Evolutionary conservation across 768 basidiomycete genomes (phyloP).

Genomic region (Panaeolus papilionaceus): DNA sequence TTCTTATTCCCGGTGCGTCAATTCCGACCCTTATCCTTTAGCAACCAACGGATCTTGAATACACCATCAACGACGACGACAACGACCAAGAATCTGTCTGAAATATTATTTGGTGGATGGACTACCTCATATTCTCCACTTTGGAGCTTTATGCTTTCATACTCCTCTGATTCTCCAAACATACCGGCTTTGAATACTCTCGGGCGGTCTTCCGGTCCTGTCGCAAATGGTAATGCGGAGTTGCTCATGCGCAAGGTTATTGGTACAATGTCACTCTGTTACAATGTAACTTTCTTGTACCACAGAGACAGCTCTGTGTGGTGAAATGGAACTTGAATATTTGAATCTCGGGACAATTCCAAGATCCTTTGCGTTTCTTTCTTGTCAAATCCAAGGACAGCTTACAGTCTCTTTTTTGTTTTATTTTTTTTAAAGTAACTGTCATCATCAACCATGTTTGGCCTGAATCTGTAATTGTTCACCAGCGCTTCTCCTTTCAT

Average conservation of each 20-base stretch:
- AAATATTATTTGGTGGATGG: no score
- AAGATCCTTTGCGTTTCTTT: background rate
- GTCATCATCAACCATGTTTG: no score
- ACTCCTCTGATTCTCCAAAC: background rate
- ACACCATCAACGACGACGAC: background rate
- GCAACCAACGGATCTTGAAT: constrained; percentile 4
- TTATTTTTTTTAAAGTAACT: no score
- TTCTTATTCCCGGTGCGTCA: background rate
- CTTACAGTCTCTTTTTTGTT: background rate
- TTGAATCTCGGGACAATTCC: background rate
- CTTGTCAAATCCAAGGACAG: background rate
- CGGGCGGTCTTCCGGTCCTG: background rate
- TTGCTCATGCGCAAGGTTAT: background rate
- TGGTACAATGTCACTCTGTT: constrained; percentile 1
- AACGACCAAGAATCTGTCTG: no score
- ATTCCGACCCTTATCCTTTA: background rate
- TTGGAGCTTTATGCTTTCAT: background rate
- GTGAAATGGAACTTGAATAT: background rate
- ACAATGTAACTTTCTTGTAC: background rate
- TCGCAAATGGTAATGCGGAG: constrained; percentile 5
- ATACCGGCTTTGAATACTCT: background rate
- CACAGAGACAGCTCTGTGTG: background rate
- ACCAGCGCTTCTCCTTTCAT: background rate
- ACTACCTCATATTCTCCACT: background rate
- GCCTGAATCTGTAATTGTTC: background rate